Conservation (phyloP, 768 basidiomycete genomes). For the Arthromyces matolae region DNA sequence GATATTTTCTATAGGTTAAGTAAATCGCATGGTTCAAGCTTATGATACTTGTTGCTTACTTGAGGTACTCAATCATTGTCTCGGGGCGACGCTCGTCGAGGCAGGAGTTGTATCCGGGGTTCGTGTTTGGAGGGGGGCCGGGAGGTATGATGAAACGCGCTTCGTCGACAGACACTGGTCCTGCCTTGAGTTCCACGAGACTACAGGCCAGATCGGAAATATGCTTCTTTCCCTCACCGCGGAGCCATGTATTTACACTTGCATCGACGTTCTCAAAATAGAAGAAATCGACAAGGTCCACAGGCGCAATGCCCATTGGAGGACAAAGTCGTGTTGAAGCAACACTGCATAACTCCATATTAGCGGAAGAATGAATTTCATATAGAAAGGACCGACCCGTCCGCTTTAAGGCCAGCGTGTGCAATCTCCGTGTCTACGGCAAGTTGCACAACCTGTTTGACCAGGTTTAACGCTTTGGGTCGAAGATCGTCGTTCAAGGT, state of each 20-base stretch:
- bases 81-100: constrained; percentile 24
- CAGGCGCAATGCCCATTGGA: constrained; percentile 12
- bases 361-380: not conserved
- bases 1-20: constrained; percentile 19
- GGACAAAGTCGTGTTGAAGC: constrained; percentile 16
- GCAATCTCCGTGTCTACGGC: constrained; percentile 17
- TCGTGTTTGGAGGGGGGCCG: constrained; percentile 15
- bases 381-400: constrained; percentile 6
- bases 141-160: constrained; percentile 18
- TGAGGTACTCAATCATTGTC: constrained; percentile 21
- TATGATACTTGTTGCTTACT: constrained; percentile 11
- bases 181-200: constrained; percentile 11
- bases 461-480: constrained; percentile 9
- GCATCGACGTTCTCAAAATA: constrained; percentile 11
- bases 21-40: not conserved
- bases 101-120: constrained; percentile 22
- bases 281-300: constrained; percentile 19
- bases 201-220: constrained; percentile 3
- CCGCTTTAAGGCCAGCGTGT: constrained; percentile 3
- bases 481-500: not conserved
- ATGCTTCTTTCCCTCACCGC: constrained; percentile 3
- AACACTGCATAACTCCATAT: not conserved
- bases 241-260: constrained; percentile 12
- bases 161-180: constrained; percentile 6
- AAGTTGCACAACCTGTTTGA: constrained; percentile 16